Evolutionary conservation across 768 basidiomycete species (phyloP).

Genomic region (Leccinum arenicola): DNA sequence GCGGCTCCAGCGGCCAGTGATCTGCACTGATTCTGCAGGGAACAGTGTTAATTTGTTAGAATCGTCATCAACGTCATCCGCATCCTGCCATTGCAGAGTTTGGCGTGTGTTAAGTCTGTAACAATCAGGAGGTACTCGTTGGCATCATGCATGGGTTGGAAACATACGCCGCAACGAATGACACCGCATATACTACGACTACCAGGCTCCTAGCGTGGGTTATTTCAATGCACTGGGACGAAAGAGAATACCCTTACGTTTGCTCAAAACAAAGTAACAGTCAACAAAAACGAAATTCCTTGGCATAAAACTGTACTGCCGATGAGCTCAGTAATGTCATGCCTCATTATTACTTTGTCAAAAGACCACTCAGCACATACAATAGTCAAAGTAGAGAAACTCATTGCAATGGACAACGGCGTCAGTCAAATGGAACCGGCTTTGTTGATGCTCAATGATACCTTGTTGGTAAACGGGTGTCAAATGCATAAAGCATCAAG

Average conservation of each 20-base stretch:
- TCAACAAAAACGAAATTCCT: constrained; percentile 53
- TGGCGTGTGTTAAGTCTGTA: constrained; percentile 60
- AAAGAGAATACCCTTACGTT: constrained; percentile 42
- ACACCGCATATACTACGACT: constrained; percentile 53
- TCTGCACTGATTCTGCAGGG: too few relatives aligned
- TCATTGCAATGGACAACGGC: constrained; percentile 20
- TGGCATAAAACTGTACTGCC: constrained; percentile 47
- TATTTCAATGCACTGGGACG: not conserved
- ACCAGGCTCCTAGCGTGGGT: not conserved
- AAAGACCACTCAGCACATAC: constrained; percentile 35
- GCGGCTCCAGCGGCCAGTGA: too few relatives aligned
- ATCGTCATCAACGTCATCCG: constrained; percentile 37
- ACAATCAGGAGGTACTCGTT: constrained; percentile 10
- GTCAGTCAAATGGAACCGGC: too few relatives aligned
- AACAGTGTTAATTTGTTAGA: constrained; percentile 11
- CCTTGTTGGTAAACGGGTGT: too few relatives aligned
- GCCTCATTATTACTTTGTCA: too few relatives aligned
- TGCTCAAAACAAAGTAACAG: constrained; percentile 63
- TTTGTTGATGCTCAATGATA: too few relatives aligned
- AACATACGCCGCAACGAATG: constrained; percentile 61
- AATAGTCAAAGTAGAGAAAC: constrained; percentile 50
- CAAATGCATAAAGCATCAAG: too few relatives aligned
- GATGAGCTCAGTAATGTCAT: not conserved
- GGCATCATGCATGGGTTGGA: not conserved
- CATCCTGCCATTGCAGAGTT: constrained; percentile 50